Conservation (phyloP, 2,329 filamentous ascomycete genomes). For the Neofusicoccum sp. region DNA sequence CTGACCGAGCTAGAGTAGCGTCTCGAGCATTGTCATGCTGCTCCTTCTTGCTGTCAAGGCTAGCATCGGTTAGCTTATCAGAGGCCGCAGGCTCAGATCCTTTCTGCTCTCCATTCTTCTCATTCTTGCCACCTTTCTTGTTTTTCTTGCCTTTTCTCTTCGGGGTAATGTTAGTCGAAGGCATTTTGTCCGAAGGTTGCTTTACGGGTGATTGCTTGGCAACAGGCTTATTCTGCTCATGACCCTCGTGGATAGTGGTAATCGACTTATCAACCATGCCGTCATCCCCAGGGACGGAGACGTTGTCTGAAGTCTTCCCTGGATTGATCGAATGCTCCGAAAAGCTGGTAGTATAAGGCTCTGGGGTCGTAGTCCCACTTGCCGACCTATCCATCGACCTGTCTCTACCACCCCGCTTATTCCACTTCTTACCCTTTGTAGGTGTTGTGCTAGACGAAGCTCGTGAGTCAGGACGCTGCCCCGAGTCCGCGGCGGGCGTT, state of each 20-base stretch:
- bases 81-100: not conserved
- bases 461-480: not conserved
- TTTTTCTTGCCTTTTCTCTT: not conserved
- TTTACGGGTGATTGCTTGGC: not conserved
- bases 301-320: not conserved
- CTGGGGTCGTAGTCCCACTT: not conserved
- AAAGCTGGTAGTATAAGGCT: not conserved
- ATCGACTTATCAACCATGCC: conserved; percentile 3
- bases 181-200: not conserved
- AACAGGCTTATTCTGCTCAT: not conserved
- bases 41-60: not conserved
- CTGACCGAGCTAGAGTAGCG: not conserved
- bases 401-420: not conserved
- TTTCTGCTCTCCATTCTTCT: not conserved
- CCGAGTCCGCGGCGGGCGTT: not conserved
- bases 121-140: not conserved
- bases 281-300: not conserved
- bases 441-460: not conserved
- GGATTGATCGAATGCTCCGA: not conserved
- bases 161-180: not conserved
- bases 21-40: not conserved
- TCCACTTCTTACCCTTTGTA: not conserved
- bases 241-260: not conserved
- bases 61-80: not conserved
- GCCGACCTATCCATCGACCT: not conserved